phyloP scores from a whole-genome alignment of 768 basidiomycete genomes.

The Boletus vermiculosoides region DNA sequence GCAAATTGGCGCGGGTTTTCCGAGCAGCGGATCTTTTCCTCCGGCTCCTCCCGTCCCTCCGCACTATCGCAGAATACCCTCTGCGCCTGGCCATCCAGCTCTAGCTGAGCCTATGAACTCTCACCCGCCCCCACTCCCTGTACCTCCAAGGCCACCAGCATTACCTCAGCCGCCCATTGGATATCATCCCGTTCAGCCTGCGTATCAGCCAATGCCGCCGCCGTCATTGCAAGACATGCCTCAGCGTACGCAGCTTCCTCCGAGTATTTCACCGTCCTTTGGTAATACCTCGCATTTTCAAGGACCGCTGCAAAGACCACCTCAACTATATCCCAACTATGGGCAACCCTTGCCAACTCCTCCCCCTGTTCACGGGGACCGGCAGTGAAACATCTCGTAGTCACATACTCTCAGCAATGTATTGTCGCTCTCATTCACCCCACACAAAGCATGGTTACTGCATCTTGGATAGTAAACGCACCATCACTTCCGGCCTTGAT shows the following conservation, averaged over 20 bases:
- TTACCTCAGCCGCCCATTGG: conserved; percentile 51
- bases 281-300: conserved; percentile 35
- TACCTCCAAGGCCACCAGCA: conserved; percentile 42
- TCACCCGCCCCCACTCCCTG: conserved; percentile 25
- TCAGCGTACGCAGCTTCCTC: conserved; percentile 28
- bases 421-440: conserved; percentile 10
- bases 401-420: conserved; percentile 13
- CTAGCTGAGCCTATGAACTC: conserved; percentile 22
- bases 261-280: conserved; percentile 23
- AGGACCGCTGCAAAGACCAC: conserved; percentile 43
- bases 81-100: conserved; percentile 25
- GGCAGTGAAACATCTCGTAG: conserved; percentile 27
- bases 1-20: conserved; percentile 19
- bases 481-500: conserved; percentile 1
- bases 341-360: conserved; percentile 31
- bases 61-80: conserved; percentile 35
- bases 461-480: conserved; percentile 12
- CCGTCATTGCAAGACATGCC: conserved; percentile 34
- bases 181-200: conserved; percentile 43
- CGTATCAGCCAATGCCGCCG: conserved; percentile 36
- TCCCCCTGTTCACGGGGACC: conserved; percentile 18
- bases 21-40: conserved; percentile 19
- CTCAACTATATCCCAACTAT: conserved; percentile 32
- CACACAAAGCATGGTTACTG: conserved; percentile 13
- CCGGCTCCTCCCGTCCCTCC: conserved; percentile 25